Conservation (phyloP, 495 filamentous ascomycete species). For the Annulohypoxylon bovei region DNA sequence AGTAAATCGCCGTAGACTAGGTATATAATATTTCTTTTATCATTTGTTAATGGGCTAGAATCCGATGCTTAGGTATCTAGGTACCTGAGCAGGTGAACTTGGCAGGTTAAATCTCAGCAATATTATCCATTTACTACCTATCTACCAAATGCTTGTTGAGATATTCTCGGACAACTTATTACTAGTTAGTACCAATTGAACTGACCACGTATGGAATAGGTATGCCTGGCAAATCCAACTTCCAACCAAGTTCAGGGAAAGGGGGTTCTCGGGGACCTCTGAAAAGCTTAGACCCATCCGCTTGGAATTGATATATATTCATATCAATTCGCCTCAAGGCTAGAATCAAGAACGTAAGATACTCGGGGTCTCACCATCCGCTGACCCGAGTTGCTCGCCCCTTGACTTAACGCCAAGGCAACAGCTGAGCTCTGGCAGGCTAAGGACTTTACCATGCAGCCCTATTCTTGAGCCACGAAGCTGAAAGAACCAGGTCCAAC, state of each 20-base stretch:
- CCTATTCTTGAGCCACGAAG: slow-evolving; percentile 22
- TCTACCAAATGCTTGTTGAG: too few relatives aligned
- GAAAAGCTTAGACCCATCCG: neutral
- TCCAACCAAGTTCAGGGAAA: neutral
- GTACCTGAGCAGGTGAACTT: too few relatives aligned
- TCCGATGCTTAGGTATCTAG: too few relatives aligned
- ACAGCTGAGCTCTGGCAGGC: slow-evolving; percentile 36
- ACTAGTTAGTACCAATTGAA: too few relatives aligned
- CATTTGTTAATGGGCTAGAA: too few relatives aligned
- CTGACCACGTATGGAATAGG: too few relatives aligned
- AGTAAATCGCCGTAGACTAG: neutral
- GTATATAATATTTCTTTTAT: too few relatives aligned
- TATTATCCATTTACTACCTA: too few relatives aligned
- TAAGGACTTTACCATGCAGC: slow-evolving; percentile 11
- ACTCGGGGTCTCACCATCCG: slow-evolving; percentile 18
- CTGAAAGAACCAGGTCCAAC: slow-evolving; percentile 12
- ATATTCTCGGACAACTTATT: too few relatives aligned
- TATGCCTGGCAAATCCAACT: too few relatives aligned
- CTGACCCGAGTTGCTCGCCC: slow-evolving; percentile 22
- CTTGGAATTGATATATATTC: neutral
- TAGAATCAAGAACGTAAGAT: neutral
- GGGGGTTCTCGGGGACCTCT: neutral
- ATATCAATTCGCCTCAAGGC: neutral
- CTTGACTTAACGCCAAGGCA: slow-evolving; percentile 16
- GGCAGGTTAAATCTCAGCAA: too few relatives aligned